Base-by-base conservation (phyloP, 2,329 filamentous ascomycete species). In the Apiospora hydei region DNA sequence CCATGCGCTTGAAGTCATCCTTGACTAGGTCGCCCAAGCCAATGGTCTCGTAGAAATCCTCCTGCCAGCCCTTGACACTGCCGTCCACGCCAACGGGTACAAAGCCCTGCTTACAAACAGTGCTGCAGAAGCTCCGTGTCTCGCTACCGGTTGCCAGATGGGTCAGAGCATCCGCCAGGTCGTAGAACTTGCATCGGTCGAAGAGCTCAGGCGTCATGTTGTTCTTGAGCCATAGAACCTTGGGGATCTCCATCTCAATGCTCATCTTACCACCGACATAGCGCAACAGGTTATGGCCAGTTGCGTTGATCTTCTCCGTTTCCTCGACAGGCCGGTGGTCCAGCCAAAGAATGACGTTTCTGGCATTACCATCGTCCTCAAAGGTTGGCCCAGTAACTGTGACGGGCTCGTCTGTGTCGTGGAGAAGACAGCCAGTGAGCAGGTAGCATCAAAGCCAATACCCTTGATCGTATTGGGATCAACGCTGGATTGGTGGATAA, bases 191-290 rank as follows among this genome's bases (percentile, higher is more conserved):
- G 90, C 95, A 98, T 74, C 92, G 91, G 71, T 92, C 91, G 78
- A 98, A 99, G 21, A 96, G 87, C 78, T 98, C 94, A 71, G 93
- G 88, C 2, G 96, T 93, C 96, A 99, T 98, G 84, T 98, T 90
- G 83, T 98, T 98, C 88, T 98, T 98, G 80, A 99, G 88, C 96
- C 96, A 99, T 72, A 98, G 88, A 1, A 98, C 94, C 85, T 99
- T 99, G 75, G 96, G 96, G 71, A 99, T 97, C 83, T 99, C 96
- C 96, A 99, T 99, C 86, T 99, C 96, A 76, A 98, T 96, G 81
- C 94, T 98, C 96, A 99, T 99, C 81, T 93, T 96, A 75, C 96
- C 96, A 77, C 96, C 96, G 24, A 99, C 96, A 80, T 99, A 99
- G 79, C 95, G 93, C 72, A 99, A 90, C 70, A 99, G 87, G 82